phyloP scores from a whole-genome alignment of 139 green algal species.

The Chlamydomonas incerta region DNA sequence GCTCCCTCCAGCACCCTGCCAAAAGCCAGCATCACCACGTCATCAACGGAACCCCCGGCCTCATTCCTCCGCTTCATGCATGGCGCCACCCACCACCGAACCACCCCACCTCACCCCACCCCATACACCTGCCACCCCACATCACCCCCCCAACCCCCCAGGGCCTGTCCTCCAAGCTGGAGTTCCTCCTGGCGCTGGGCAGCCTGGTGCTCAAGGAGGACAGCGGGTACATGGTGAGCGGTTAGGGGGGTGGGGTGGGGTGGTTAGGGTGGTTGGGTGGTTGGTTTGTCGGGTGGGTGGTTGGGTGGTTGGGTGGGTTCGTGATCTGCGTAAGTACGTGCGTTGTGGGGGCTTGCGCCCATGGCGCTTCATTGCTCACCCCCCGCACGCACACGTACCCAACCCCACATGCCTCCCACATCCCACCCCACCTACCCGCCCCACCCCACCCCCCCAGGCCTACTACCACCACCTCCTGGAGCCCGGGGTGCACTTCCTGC shows the following conservation, averaged over 20 bases:
- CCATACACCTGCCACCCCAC: background rate
- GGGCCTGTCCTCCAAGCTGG: conserved; percentile 30
- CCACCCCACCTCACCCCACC: background rate
- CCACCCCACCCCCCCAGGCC: background rate
- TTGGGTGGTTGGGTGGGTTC: too few species aligned
- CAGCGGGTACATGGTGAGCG: conserved; percentile 35
- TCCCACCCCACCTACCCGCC: background rate
- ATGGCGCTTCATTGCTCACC: background rate
- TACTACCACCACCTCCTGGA: conserved; percentile 59
- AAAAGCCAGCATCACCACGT: too few species aligned
- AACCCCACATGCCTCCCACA: background rate
- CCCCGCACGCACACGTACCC: background rate
- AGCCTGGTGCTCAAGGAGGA: conserved; percentile 55
- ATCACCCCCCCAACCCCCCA: background rate
- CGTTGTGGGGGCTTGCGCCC: too few species aligned
- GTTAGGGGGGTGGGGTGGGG: too few species aligned
- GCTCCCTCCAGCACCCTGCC: too few species aligned
- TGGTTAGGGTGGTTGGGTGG: too few species aligned
- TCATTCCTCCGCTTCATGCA: background rate
- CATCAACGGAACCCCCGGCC: too few species aligned
- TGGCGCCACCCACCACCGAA: background rate
- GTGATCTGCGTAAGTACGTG: too few species aligned
- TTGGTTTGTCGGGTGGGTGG: background rate
- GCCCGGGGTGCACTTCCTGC: conserved; percentile 52
- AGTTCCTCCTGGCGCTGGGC: conserved; percentile 54